A percentile compares a stretch with the other conserved stretches of the same genome.
Conservation (phyloP, 2,329 filamentous ascomycete species). For the Apiospora koreana region DNA sequence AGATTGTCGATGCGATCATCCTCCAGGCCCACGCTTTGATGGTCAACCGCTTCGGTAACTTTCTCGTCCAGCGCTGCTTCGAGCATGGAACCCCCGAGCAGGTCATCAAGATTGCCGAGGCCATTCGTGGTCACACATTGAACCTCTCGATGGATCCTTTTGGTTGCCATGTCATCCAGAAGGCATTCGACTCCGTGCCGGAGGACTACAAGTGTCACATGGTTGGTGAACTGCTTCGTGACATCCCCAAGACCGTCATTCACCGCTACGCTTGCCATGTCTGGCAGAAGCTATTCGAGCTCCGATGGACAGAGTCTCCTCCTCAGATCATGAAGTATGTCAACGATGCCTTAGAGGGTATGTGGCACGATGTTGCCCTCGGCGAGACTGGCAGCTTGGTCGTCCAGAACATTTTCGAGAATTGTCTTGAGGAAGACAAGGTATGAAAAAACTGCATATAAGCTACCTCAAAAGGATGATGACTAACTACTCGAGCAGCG, state of each 20-base stretch:
- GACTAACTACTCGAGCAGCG: conserved; percentile 55
- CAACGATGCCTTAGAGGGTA: conserved; percentile 89
- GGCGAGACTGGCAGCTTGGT: conserved; percentile 97
- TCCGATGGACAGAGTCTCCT: conserved; percentile 91
- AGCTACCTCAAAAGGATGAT: not conserved
- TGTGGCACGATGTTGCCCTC: conserved; percentile 98
- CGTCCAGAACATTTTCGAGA: conserved; percentile 99
- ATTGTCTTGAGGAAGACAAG: conserved; percentile 98
- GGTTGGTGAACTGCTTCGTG: conserved; percentile 94
- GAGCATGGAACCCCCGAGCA: conserved; percentile 96
- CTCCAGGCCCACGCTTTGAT: conserved; percentile 93
- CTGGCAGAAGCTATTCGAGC: conserved; percentile 98
- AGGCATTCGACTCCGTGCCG: conserved; percentile 95
- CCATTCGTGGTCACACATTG: conserved; percentile 91
- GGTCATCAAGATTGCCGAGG: conserved; percentile 89
- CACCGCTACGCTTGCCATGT: conserved; percentile 99
- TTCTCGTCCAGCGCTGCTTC: conserved; percentile 97
- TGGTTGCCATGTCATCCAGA: conserved; percentile 96
- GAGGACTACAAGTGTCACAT: conserved; percentile 98
- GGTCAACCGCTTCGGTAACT: conserved; percentile 99
- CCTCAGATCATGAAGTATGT: conserved; percentile 99
- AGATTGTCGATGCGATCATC: conserved; percentile 95
- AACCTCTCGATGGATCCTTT: conserved; percentile 98
- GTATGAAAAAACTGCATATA: conserved; percentile 47
- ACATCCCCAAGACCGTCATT: conserved; percentile 96